A percentile compares a stretch with the other conserved stretches of the same genome.
These are phyloP conservation scores for Microcyclosporella mali DNA, from an alignment of 2,329 filamentous ascomycete genomes.

Conservation along the genomic window DNA sequence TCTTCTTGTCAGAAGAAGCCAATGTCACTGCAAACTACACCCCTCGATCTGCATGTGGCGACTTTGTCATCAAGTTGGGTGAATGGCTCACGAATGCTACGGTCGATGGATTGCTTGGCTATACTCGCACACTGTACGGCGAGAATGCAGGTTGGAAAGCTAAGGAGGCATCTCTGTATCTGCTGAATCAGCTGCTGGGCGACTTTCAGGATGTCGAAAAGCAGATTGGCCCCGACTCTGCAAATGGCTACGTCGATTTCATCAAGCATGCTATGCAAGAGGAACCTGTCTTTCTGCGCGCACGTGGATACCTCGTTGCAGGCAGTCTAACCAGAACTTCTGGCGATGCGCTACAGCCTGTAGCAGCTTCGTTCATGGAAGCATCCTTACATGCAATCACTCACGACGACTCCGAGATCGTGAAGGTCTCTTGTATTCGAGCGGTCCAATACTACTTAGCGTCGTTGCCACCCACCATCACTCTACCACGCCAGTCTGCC, in stretches of 20 bases:
- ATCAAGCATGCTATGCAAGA: slow-evolving; percentile 70
- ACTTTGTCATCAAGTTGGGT: slow-evolving; percentile 84
- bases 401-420: slow-evolving; percentile 73
- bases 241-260: slow-evolving; percentile 70
- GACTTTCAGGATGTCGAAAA: slow-evolving; percentile 77
- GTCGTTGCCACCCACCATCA: slow-evolving; percentile 45
- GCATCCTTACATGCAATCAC: slow-evolving; percentile 69
- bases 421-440: slow-evolving; percentile 86
- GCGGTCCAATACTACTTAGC: slow-evolving; percentile 66
- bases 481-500: slow-evolving; percentile 53
- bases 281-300: slow-evolving; percentile 70
- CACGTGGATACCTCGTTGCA: slow-evolving; percentile 79
- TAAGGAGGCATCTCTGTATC: slow-evolving; percentile 76
- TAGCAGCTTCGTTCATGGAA: slow-evolving; percentile 61
- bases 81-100: slow-evolving; percentile 78
- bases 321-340: slow-evolving; percentile 69
- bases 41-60: slow-evolving; percentile 83
- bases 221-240: slow-evolving; percentile 61
- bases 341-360: slow-evolving; percentile 46
- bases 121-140: slow-evolving; percentile 68
- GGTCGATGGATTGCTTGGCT: slow-evolving; percentile 70
- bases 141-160: slow-evolving; percentile 52
- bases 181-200: slow-evolving; percentile 75
- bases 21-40: slow-evolving; percentile 96
- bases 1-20: slow-evolving; percentile 92